Conservation (phyloP, 2,329 filamentous ascomycete genomes). For the Sclerotinia glacialis region DNA sequence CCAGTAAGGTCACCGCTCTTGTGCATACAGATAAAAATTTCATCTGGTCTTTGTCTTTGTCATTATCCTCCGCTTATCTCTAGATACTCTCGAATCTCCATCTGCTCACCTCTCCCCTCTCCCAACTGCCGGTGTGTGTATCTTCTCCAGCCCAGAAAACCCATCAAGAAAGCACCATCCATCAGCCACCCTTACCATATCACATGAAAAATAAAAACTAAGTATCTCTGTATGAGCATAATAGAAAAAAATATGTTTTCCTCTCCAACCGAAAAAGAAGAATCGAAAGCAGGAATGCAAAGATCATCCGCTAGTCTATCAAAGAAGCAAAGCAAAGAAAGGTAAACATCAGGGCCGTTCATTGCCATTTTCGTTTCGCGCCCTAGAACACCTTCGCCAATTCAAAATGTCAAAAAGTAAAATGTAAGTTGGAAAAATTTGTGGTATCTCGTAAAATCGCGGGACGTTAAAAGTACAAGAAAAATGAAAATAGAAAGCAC, state of each 20-base stretch:
- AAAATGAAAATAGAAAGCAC: constrained; percentile 15
- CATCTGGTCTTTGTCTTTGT: background rate
- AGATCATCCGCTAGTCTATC: constrained; percentile 9
- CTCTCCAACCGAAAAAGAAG: background rate
- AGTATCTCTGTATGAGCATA: constrained; percentile 7
- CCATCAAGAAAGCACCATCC: background rate
- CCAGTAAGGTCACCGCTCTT: background rate
- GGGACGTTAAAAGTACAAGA: constrained; percentile 26
- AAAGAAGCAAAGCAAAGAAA: constrained; percentile 14
- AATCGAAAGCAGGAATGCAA: background rate
- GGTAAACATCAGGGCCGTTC: background rate
- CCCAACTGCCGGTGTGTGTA: background rate
- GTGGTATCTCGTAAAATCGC: constrained; percentile 32
- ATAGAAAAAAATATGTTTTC: background rate
- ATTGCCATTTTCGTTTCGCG: constrained; percentile 10
- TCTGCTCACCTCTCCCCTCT: background rate
- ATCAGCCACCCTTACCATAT: background rate
- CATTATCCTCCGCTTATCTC: constrained; percentile 12
- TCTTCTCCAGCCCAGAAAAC: background rate
- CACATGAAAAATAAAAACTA: constrained; percentile 13
- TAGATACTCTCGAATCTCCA: background rate
- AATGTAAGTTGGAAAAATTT: constrained; percentile 18
- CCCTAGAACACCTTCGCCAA: constrained; percentile 16
- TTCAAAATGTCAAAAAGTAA: constrained; percentile 19
- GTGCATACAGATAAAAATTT: background rate